Conservation (phyloP, 805 yeast species). For the Kluyveromyces lactis region DNA sequence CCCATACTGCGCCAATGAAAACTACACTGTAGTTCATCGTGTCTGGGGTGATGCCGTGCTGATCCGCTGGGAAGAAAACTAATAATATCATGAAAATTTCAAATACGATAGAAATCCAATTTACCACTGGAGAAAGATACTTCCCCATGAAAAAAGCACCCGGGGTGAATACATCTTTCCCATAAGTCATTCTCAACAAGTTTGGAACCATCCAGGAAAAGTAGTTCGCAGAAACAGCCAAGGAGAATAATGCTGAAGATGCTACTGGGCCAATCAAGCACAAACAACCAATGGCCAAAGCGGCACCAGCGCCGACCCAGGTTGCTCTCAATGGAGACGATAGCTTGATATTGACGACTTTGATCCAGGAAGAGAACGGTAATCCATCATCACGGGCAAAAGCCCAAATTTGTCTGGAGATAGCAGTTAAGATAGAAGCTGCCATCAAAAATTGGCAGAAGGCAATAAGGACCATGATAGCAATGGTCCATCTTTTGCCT, state of each 20-base stretch:
- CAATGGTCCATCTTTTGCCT: conserved; percentile 56
- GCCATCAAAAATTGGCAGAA: conserved; percentile 61
- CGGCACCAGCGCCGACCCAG: conserved; percentile 28
- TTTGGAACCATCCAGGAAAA: conserved; percentile 33
- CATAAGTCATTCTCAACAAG: conserved; percentile 31
- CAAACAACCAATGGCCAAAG: conserved; percentile 31
- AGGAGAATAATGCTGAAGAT: conserved; percentile 33
- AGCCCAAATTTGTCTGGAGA: conserved; percentile 63
- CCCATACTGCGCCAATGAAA: conserved; percentile 50
- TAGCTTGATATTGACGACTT: conserved; percentile 43
- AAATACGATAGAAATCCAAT: conserved; percentile 40
- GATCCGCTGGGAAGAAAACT: conserved; percentile 48
- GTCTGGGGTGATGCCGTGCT: conserved; percentile 20
- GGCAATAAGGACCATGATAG: conserved; percentile 50
- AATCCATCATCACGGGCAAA: conserved; percentile 68
- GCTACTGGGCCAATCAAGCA: conserved; percentile 33
- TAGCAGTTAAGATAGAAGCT: conserved; percentile 48
- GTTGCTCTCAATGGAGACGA: conserved; percentile 59
- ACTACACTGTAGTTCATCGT: conserved; percentile 64
- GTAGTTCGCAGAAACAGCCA: conserved; percentile 33
- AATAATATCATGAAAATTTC: conserved; percentile 42
- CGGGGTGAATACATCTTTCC: conserved; percentile 41
- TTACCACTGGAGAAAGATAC: conserved; percentile 34
- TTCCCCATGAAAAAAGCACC: conserved; percentile 57
- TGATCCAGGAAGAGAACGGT: conserved; percentile 46